Conservation (phyloP, 2,329 filamentous ascomycete species). For the Laburnicola sp. region DNA sequence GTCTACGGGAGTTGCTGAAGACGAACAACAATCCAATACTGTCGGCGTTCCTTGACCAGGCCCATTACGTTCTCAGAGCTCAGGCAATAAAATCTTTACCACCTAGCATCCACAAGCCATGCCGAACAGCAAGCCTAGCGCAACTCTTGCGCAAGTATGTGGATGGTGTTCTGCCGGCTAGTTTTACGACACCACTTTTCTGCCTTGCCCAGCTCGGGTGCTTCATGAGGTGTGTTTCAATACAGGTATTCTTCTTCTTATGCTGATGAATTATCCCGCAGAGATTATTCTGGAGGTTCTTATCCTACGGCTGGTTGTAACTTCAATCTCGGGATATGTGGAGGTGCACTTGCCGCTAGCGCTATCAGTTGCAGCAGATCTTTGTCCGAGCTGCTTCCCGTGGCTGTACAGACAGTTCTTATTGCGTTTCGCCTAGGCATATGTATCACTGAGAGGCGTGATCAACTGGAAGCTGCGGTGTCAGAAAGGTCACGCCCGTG, state of each 20-base stretch:
- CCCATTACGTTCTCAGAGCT: constrained; percentile 34
- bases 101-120: constrained; percentile 7
- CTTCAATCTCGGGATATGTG: constrained; percentile 7
- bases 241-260: constrained; percentile 8
- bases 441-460: constrained; percentile 8
- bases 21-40: constrained; percentile 5
- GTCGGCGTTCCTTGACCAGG: constrained; percentile 5
- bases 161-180: constrained; percentile 5
- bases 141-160: constrained; percentile 11
- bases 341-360: constrained; percentile 7
- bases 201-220: constrained; percentile 8
- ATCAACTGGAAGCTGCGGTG: constrained; percentile 6
- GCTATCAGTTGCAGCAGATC: constrained; percentile 9
- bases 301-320: background rate
- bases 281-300: no score
- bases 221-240: constrained; percentile 10
- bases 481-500: constrained; percentile 9
- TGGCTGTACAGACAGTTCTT: constrained; percentile 9
- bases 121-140: constrained; percentile 7
- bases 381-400: constrained; percentile 8
- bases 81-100: constrained; percentile 32
- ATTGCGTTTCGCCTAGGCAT: constrained; percentile 9
- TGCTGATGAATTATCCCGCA: no score
- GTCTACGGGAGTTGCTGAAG: constrained; percentile 2
- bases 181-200: constrained; percentile 9